Evolutionary conservation across 2,329 filamentous ascomycete species (phyloP).

Genomic region (Tolypocladium tundrense): DNA sequence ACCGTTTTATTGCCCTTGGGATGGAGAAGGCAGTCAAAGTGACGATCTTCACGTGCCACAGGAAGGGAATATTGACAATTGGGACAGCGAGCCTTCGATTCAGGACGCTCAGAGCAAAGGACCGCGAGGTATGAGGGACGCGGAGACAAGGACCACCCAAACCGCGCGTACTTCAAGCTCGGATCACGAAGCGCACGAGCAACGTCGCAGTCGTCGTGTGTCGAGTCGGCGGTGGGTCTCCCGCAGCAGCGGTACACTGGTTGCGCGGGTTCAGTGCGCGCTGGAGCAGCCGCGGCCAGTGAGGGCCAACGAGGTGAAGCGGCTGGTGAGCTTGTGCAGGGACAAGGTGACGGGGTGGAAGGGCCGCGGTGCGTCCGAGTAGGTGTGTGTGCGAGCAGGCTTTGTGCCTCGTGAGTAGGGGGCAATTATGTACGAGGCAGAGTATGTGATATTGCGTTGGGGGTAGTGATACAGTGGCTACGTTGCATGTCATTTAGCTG

Average conservation of each 20-base stretch:
- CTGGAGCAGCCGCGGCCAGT: conserved; percentile 21
- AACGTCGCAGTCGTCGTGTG: conserved; percentile 3
- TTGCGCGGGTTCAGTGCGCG: conserved; percentile 16
- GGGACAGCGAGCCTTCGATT: no score
- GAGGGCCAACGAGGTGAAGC: conserved; percentile 16
- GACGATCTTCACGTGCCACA: background rate
- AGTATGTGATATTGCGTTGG: background rate
- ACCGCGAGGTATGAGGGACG: background rate
- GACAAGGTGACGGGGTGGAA: conserved; percentile 11
- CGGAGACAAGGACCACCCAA: background rate
- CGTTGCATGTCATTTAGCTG: background rate
- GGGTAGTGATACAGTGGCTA: background rate
- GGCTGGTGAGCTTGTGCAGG: conserved; percentile 18
- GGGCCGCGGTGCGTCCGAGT: conserved; percentile 10
- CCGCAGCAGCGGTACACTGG: conserved; percentile 9
- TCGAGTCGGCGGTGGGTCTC: conserved; percentile 9
- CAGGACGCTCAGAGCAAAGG: background rate
- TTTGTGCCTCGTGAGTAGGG: background rate
- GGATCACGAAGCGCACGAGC: background rate
- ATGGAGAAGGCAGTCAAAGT: background rate
- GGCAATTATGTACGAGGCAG: background rate
- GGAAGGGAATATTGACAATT: no score
- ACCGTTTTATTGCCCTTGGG: background rate
- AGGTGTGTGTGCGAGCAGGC: background rate
- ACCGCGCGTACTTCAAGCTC: background rate